Percentiles rank a stretch among this genome's conserved stretches.
phyloP scores from a whole-genome alignment of 2,329 filamentous ascomycete genomes.

The Nemania sp. region DNA sequence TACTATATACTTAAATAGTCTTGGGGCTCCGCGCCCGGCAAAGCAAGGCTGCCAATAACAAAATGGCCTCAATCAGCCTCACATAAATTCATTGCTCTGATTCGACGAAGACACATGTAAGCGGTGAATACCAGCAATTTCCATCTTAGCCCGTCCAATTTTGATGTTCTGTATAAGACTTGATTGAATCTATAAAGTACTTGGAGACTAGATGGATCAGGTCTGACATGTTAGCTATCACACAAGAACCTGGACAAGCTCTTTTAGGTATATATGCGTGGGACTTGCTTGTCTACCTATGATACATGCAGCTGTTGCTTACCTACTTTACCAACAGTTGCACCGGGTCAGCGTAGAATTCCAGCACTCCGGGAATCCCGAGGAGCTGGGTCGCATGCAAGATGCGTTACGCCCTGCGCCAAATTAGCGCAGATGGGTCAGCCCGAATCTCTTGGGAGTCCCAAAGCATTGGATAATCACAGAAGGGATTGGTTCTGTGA shows the following conservation, averaged over 20 bases:
- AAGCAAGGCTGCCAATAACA: constrained; percentile 15
- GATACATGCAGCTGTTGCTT: too few relatives aligned
- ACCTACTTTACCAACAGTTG: background rate
- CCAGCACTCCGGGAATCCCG: constrained; percentile 14
- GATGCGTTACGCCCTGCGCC: constrained; percentile 13
- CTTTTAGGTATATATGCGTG: too few relatives aligned
- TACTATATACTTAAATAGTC: too few relatives aligned
- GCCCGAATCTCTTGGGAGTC: too few relatives aligned
- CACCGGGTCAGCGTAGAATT: constrained; percentile 13
- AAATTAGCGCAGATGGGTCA: background rate
- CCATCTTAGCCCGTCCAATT: too few relatives aligned
- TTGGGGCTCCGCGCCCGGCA: background rate
- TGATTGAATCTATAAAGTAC: too few relatives aligned
- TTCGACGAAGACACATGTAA: background rate
- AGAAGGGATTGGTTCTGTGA: background rate
- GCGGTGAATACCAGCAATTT: too few relatives aligned
- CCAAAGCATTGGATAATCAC: background rate
- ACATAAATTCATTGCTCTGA: background rate
- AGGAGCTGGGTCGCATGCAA: constrained; percentile 13
- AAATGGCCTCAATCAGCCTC: constrained; percentile 5
- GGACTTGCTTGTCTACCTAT: too few relatives aligned
- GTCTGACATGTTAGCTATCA: too few relatives aligned
- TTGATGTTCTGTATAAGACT: too few relatives aligned
- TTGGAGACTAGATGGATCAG: too few relatives aligned
- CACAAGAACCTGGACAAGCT: too few relatives aligned